Evolutionary conservation across 768 basidiomycete species (phyloP).

Genomic region (Termitomyces bulborhizus): DNA sequence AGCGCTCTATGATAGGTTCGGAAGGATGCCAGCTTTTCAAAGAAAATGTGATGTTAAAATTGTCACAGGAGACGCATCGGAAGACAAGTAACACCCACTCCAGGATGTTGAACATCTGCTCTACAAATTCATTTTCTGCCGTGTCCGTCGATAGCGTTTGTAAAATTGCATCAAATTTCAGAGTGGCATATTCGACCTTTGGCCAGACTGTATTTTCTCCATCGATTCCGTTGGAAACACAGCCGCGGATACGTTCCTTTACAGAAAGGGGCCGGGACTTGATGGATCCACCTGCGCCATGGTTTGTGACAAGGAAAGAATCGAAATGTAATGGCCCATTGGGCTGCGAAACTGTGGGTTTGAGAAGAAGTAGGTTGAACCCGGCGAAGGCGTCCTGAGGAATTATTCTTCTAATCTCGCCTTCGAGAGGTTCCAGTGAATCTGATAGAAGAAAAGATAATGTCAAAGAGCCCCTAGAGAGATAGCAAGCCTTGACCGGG

Average conservation of each 20-base stretch:
- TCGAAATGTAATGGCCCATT: conserved; percentile 38
- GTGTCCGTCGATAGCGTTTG: conserved; percentile 26
- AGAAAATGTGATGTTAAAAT: conserved; percentile 22
- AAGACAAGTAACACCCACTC: conserved; percentile 44
- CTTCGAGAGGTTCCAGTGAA: conserved; percentile 39
- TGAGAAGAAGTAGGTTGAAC: conserved; percentile 73
- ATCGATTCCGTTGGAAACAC: conserved; percentile 74
- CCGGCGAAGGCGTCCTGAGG: conserved; percentile 60
- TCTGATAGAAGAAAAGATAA: conserved; percentile 61
- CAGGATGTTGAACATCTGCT: conserved; percentile 58
- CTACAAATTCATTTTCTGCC: conserved; percentile 48
- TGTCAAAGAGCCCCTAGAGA: conserved; percentile 65
- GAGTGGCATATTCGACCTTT: conserved; percentile 59
- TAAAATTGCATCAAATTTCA: conserved; percentile 39
- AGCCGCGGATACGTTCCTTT: conserved; percentile 46
- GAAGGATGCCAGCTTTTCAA: conserved; percentile 40
- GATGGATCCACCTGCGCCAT: conserved; percentile 60
- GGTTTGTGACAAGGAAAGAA: conserved; percentile 59
- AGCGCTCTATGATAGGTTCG: conserved; percentile 40
- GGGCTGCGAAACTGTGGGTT: conserved; percentile 27
- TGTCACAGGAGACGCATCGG: conserved; percentile 11
- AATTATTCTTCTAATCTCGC: conserved; percentile 40
- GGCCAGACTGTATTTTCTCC: conserved; percentile 61
- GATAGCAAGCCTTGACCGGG: conserved; percentile 29
- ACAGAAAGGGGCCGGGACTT: conserved; percentile 44